Conservation (phyloP, 1,284 basidiomycete genomes). For the Takashimella tepidaria region DNA sequence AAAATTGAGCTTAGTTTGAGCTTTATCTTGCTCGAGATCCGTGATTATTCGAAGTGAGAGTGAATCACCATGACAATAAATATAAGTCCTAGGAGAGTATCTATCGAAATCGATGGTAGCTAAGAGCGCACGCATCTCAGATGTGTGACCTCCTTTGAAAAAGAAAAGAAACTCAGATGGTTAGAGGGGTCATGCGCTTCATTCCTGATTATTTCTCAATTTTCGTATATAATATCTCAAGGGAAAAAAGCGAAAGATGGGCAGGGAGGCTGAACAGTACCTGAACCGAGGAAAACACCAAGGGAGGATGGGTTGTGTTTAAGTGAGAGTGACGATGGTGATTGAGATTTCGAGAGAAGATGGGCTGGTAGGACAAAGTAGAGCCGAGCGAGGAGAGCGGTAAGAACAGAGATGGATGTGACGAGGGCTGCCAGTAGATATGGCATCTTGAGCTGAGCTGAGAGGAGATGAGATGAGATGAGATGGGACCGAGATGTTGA, state of each 20-base stretch:
- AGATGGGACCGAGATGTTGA: too few species aligned
- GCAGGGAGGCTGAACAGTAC: slow-evolving; percentile 42
- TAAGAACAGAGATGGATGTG: neutral
- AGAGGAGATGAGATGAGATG: too few species aligned
- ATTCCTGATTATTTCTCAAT: too few species aligned
- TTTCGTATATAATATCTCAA: slow-evolving; percentile 2
- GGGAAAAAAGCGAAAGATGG: neutral
- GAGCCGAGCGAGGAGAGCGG: neutral
- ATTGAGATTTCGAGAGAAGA: slow-evolving; percentile 7
- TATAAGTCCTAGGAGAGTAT: slow-evolving; percentile 73
- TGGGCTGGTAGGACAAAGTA: neutral
- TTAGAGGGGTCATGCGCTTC: neutral
- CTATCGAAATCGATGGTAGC: slow-evolving; percentile 68
- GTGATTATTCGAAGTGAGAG: slow-evolving; percentile 49
- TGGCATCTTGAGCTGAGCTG: too few species aligned
- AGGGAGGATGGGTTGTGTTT: slow-evolving; percentile 47
- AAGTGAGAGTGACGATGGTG: too few species aligned
- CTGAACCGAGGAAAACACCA: slow-evolving; percentile 60
- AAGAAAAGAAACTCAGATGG: neutral
- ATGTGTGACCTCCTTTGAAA: slow-evolving; percentile 81
- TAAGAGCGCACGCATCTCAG: slow-evolving; percentile 75
- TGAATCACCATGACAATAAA: slow-evolving; percentile 74
- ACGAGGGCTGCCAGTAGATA: neutral
- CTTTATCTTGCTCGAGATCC: slow-evolving; percentile 57
- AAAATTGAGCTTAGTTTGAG: too few species aligned